Evolutionary conservation across 2,329 filamentous ascomycete species (phyloP).

Genomic region (Monosporascus sp.): DNA sequence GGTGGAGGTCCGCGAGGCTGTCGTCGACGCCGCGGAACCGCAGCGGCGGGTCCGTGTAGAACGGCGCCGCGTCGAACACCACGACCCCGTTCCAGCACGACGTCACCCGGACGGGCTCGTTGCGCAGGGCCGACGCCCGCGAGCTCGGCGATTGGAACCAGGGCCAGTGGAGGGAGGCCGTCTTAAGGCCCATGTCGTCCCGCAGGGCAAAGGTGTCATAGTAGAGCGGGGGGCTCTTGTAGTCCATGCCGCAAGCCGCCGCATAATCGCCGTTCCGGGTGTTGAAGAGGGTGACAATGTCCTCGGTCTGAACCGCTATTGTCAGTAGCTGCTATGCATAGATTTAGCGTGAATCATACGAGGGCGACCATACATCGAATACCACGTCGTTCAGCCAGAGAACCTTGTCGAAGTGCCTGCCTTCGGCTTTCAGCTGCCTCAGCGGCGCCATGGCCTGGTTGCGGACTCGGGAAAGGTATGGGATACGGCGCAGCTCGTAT

Average conservation of each 20-base stretch:
- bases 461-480: constrained; percentile 59
- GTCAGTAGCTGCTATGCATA: constrained; percentile 10
- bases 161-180: constrained; percentile 50
- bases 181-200: constrained; percentile 48
- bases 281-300: constrained; percentile 47
- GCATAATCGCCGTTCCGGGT: constrained; percentile 52
- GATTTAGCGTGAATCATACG: constrained; percentile 11
- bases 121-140: constrained; percentile 41
- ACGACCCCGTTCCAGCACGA: constrained; percentile 66
- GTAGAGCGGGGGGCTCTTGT: constrained; percentile 45
- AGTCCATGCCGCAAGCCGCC: constrained; percentile 57
- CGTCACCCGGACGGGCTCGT: constrained; percentile 51
- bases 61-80: constrained; percentile 39
- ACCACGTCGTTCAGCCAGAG: constrained; percentile 59
- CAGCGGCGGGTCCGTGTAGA: constrained; percentile 40
- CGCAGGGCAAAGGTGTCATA: constrained; percentile 60
- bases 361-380: constrained; percentile 39
- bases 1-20: constrained; percentile 43
- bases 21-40: constrained; percentile 60
- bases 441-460: constrained; percentile 60
- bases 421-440: constrained; percentile 40
- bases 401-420: constrained; percentile 49
- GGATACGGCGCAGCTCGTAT: constrained; percentile 59
- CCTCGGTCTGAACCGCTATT: constrained; percentile 25
- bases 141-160: constrained; percentile 46